Conservation (phyloP, 202 grass and related monocot genomes). For the Saccharum hybrid region DNA sequence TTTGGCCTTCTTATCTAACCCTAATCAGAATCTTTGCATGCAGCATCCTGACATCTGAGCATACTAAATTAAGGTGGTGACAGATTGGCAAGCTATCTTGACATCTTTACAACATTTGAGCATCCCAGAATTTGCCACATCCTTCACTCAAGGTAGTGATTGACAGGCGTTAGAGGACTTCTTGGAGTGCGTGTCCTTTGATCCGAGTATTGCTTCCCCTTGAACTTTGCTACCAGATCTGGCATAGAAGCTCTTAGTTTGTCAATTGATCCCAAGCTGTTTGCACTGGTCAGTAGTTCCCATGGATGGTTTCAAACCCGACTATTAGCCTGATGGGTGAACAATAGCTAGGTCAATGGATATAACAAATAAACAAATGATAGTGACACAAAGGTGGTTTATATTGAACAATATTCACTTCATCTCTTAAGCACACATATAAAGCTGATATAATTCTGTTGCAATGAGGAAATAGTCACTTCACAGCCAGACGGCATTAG, state of each 20-base stretch:
- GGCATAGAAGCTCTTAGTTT: constrained; percentile 54
- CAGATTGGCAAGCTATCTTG: constrained; percentile 50
- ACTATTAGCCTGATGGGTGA: constrained; percentile 60
- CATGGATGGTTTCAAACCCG: constrained; percentile 45
- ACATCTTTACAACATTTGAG: constrained; percentile 42
- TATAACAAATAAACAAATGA: not conserved
- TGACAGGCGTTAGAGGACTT: constrained; percentile 75
- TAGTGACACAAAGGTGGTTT: not conserved
- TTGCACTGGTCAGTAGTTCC: constrained; percentile 38
- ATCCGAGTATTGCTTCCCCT: constrained; percentile 49
- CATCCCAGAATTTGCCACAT: not conserved
- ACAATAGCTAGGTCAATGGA: constrained; percentile 10
- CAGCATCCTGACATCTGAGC: not conserved
- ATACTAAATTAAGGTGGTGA: not conserved
- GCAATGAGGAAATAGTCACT: not conserved
- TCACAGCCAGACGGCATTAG: not conserved
- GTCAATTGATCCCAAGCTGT: constrained; percentile 63
- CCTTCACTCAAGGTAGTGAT: constrained; percentile 49
- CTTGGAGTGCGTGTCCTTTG: constrained; percentile 51
- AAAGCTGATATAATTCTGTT: too few species aligned
- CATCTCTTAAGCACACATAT: not conserved
- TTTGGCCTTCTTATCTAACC: not conserved
- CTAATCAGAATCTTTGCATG: constrained; percentile 15
- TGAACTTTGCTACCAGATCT: constrained; percentile 58
- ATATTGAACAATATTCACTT: constrained; percentile 7